Evolutionary conservation across 2,329 filamentous ascomycete species (phyloP).

Genomic region (Trichophyton simii): DNA sequence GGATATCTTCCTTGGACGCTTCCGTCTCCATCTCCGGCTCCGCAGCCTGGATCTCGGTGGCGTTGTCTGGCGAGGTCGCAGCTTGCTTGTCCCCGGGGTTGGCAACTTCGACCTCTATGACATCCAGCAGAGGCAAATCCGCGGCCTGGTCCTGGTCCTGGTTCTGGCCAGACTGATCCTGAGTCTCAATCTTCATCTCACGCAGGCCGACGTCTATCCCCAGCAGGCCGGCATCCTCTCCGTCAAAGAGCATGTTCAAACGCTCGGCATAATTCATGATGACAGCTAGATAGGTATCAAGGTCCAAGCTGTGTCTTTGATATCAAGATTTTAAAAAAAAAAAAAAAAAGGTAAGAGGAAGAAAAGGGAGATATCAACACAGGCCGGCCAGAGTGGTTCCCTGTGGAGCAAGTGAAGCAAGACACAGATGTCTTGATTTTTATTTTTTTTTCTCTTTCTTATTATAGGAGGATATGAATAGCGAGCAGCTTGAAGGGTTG

Average conservation of each 20-base stretch:
- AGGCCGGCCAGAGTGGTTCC: neutral
- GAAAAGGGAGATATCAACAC: neutral
- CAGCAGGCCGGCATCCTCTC: slow-evolving; percentile 17
- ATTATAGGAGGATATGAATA: too few relatives aligned
- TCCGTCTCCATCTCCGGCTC: too few relatives aligned
- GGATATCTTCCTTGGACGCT: too few relatives aligned
- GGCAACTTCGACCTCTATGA: too few relatives aligned
- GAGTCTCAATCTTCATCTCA: neutral
- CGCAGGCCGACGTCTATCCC: slow-evolving; percentile 8
- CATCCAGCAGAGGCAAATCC: slow-evolving; percentile 3
- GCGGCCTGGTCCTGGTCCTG: neutral
- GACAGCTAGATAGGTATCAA: neutral
- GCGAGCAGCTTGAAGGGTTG: too few relatives aligned
- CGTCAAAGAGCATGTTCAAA: slow-evolving; percentile 21
- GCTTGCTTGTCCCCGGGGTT: neutral
- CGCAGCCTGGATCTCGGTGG: too few relatives aligned
- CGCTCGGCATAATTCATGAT: slow-evolving; percentile 19
- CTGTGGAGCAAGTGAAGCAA: too few relatives aligned
- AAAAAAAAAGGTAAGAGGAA: neutral
- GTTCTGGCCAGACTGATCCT: neutral
- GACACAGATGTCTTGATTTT: too few relatives aligned
- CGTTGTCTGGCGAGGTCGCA: too few relatives aligned
- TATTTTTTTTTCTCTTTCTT: too few relatives aligned
- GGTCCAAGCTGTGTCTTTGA: neutral
- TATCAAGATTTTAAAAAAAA: neutral